These are phyloP conservation scores for Musa troglodytarum DNA, from an alignment of 176 grass and related monocot species.

Conservation along the genomic window DNA sequence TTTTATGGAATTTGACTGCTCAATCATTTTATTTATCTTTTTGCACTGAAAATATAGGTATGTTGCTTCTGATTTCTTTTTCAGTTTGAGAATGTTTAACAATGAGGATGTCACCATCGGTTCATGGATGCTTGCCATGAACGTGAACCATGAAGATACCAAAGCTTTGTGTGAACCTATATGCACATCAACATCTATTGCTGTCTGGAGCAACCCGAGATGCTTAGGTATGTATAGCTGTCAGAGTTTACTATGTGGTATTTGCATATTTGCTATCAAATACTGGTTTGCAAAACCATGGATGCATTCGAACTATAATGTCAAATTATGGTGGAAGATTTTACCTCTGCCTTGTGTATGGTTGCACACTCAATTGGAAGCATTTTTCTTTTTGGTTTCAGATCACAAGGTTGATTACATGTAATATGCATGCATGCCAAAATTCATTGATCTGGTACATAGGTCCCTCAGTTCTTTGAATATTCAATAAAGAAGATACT, in stretches of 20 bases:
- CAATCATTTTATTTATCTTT: background rate
- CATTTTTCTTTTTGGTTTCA: too few relatives aligned
- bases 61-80: constrained; percentile 12
- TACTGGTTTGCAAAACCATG: background rate
- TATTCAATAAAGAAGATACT: too few relatives aligned
- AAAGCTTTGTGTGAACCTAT: constrained; percentile 31
- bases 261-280: background rate
- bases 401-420: too few relatives aligned
- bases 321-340: background rate
- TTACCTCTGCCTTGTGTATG: background rate
- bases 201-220: constrained; percentile 31
- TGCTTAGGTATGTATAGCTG: constrained; percentile 33
- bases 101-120: constrained; percentile 59
- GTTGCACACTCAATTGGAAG: background rate
- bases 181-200: constrained; percentile 35
- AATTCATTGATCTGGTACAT: too few relatives aligned
- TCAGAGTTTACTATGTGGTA: background rate
- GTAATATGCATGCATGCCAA: too few relatives aligned
- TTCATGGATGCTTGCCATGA: constrained; percentile 54
- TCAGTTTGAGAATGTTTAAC: constrained; percentile 91
- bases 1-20: background rate
- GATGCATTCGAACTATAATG: background rate
- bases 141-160: constrained; percentile 43
- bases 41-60: background rate
- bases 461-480: too few relatives aligned